Evolutionary conservation across 495 filamentous ascomycete species (phyloP).

Genomic region (Clohesyomyces aquaticus): DNA sequence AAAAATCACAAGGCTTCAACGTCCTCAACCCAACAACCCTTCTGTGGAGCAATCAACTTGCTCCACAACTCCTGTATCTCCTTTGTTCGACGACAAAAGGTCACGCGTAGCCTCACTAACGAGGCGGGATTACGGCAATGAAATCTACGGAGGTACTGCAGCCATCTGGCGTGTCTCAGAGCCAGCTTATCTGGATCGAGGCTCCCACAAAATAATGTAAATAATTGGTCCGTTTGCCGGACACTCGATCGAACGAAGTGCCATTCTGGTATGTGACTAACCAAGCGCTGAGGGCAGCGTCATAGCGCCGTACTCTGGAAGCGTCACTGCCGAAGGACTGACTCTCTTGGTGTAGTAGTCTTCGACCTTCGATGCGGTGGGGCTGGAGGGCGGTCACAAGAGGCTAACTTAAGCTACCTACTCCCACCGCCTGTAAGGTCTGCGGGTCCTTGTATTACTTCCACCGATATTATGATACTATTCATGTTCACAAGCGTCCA

Average conservation of each 20-base stretch:
- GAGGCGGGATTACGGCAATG: not conserved
- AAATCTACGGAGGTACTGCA: not conserved
- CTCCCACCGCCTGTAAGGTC: not conserved
- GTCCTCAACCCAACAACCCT: slow-evolving; percentile 74
- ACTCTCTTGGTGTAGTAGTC: too few relatives aligned
- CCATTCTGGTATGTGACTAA: not conserved
- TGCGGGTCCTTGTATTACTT: not conserved
- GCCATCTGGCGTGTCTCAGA: not conserved
- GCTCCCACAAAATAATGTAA: not conserved
- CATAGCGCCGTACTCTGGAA: too few relatives aligned
- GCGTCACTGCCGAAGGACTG: too few relatives aligned
- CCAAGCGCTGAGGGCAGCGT: too few relatives aligned
- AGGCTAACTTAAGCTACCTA: too few relatives aligned
- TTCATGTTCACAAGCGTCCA: not conserved
- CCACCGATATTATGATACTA: not conserved
- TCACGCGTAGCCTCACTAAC: not conserved
- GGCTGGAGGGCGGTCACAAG: too few relatives aligned
- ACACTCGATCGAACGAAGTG: not conserved
- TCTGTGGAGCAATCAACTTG: slow-evolving; percentile 72
- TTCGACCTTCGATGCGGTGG: too few relatives aligned
- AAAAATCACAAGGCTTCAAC: slow-evolving; percentile 75
- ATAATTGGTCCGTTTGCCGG: not conserved
- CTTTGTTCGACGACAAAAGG: slow-evolving; percentile 25
- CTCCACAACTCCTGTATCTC: slow-evolving; percentile 48
- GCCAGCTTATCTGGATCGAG: slow-evolving; percentile 2